Base-by-base conservation (phyloP, 2,329 filamentous ascomycete genomes). In the Aspergillus neotritici region DNA sequence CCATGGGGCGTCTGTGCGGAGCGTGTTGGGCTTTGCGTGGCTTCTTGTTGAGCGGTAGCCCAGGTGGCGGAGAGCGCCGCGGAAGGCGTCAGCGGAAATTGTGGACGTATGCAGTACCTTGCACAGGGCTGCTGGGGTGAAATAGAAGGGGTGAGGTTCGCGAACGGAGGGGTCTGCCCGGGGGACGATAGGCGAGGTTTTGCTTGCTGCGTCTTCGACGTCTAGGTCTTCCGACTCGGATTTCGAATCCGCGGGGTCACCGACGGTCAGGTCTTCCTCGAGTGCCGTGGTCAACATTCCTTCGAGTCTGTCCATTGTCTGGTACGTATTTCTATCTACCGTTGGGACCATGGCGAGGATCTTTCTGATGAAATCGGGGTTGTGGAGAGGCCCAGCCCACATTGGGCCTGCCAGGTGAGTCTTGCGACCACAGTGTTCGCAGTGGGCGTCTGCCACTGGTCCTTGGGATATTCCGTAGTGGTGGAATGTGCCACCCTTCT, bases 1-100 rank as follows among this genome's bases (percentile, higher is more conserved):
- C 89, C 89, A 98, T 0, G 90, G 87, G 11, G 93, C 93, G 66
- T 97, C 82, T 0, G 93, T 97, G 71, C 94, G 94, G 66, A 97
- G 82, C 58, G 87, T 93, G 17, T 90, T 91, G 0, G 87, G 78
- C 53, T 89, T 88, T 56, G 88, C 88, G 65, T 98, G 93, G 55
- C 87, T 94, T 57, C 91, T 81, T 1, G 87, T 87, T 3, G 86
- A 86, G 35, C 78, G 77, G 62, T 94, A 97, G 5, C 91, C 93
- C 1, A 94, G 74, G 47, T 84, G 78, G 15, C 82, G 76, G 25
- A 98, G 71, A 3, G 93, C 93, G 15, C 93, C 91, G 36, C 87
- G 80, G 48, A 98, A 69, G 41, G 83, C 76, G 52, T 87, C 82
- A 50, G 90, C 82, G n/a, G 85, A 77, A 0, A 91, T 88, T 3